These are phyloP conservation scores for Pseudogymnoascus sp. DNA, from an alignment of 2,329 filamentous ascomycete genomes.

Conservation along the genomic window DNA sequence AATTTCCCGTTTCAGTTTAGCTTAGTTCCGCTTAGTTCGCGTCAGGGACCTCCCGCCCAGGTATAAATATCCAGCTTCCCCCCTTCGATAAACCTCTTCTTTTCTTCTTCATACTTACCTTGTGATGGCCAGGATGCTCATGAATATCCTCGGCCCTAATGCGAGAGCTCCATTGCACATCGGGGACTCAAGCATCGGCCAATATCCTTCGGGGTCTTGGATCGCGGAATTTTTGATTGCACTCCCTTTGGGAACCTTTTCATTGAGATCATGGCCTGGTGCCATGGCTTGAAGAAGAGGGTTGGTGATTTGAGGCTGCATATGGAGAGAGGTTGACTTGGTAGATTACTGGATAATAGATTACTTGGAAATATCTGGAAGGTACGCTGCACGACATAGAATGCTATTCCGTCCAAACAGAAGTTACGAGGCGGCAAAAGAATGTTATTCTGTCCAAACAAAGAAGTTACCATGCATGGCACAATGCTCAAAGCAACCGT, in stretches of 20 bases:
- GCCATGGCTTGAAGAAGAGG: slow-evolving; percentile 18
- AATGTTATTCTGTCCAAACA: not conserved
- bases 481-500: no score
- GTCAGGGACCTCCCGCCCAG: not conserved
- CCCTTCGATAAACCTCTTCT: slow-evolving; percentile 9
- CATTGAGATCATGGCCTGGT: slow-evolving; percentile 16
- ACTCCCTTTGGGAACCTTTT: slow-evolving; percentile 21
- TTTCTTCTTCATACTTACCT: slow-evolving; percentile 19
- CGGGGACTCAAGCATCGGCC: slow-evolving; percentile 40
- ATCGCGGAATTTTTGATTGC: slow-evolving; percentile 43
- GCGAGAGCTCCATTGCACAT: slow-evolving; percentile 45
- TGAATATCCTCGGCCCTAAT: slow-evolving; percentile 27
- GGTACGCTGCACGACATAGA: not conserved
- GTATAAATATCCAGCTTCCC: slow-evolving; percentile 5
- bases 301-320: no score
- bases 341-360: not conserved
- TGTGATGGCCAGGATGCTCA: slow-evolving; percentile 14
- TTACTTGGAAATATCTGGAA: not conserved
- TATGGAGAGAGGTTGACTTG: no score
- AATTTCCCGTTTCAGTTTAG: not conserved
- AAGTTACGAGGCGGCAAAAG: not conserved
- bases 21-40: not conserved
- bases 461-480: not conserved
- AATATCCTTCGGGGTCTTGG: slow-evolving; percentile 41
- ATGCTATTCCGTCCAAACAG: not conserved